These are phyloP conservation scores for Flaveria floridana DNA, from an alignment of 140 eudicot genomes.

Conservation along the genomic window DNA sequence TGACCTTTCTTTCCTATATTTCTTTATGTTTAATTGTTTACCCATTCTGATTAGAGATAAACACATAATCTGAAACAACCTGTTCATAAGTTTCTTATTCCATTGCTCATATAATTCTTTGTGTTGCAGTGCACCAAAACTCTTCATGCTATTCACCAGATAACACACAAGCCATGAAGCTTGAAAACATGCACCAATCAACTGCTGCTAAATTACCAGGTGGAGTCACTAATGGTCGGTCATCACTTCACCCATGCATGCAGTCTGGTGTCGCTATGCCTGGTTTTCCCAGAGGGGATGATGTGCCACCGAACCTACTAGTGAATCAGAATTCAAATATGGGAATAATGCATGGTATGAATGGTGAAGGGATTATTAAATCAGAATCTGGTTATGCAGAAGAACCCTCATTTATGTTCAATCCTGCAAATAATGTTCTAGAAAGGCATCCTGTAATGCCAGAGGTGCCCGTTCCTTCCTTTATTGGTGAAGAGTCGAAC, in stretches of 20 bases:
- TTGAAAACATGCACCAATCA: conserved; percentile 48
- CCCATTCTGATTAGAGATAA: neutral
- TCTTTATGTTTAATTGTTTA: neutral
- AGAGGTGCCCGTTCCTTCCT: conserved; percentile 50
- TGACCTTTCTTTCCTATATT: neutral
- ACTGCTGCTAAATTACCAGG: conserved; percentile 35
- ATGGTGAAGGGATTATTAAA: conserved; percentile 49
- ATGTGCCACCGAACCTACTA: conserved; percentile 45
- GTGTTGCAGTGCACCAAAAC: conserved; percentile 56
- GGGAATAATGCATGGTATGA: conserved; percentile 64
- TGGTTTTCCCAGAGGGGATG: conserved; percentile 47
- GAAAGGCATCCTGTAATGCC: conserved; percentile 46
- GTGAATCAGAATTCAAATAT: conserved; percentile 53
- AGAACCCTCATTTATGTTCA: conserved; percentile 43
- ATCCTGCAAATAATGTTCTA: conserved; percentile 43
- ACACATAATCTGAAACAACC: neutral
- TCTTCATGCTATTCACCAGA: conserved; percentile 45
- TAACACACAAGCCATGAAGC: conserved; percentile 42
- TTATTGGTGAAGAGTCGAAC: conserved; percentile 49
- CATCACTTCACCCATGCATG: conserved; percentile 51
- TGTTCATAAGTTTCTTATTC: neutral
- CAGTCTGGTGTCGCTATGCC: conserved; percentile 51
- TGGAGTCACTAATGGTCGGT: conserved; percentile 49
- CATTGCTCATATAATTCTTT: conserved; percentile 9
- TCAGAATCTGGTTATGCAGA: conserved; percentile 55